Percentiles rank a stretch among this genome's conserved stretches.
phyloP scores from a whole-genome alignment of 805 yeast species.

The Pichia insulana region DNA sequence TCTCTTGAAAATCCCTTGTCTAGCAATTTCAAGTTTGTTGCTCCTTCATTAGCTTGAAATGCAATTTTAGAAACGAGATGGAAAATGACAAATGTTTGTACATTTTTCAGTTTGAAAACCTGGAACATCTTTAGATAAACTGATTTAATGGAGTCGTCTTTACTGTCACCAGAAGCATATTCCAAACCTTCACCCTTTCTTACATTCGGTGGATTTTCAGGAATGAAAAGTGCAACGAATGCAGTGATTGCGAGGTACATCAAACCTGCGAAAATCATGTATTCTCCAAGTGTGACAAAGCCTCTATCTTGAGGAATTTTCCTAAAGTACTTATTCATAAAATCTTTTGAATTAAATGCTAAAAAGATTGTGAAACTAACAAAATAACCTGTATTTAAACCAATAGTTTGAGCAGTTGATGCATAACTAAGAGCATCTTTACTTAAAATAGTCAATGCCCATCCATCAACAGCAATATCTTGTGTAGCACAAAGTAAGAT shows the following conservation, averaged over 20 bases:
- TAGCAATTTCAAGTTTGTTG: conserved; percentile 81
- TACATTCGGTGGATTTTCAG: conserved; percentile 61
- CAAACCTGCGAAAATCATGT: conserved; percentile 72
- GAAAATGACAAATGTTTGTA: conserved; percentile 64
- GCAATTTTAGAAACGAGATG: conserved; percentile 82
- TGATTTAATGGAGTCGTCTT: conserved; percentile 12
- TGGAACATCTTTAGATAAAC: conserved; percentile 61
- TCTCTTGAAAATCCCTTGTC: conserved; percentile 92
- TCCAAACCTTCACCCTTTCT: conserved; percentile 1
- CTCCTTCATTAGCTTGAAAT: conserved; percentile 93
- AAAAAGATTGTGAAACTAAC: conserved; percentile 83
- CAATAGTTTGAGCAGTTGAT: conserved; percentile 95
- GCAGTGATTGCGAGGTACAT: conserved; percentile 60
- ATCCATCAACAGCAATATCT: conserved; percentile 97
- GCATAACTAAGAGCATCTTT: conserved; percentile 79
- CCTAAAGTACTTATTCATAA: conserved; percentile 80
- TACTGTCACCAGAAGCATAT: conserved; percentile 4
- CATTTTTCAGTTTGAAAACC: conserved; percentile 60
- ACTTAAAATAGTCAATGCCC: conserved; percentile 88
- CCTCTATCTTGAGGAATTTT: conserved; percentile 53
- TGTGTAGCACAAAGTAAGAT: conserved; percentile 93
- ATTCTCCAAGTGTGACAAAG: conserved; percentile 61
- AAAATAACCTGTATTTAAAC: conserved; percentile 89
- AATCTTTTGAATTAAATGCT: conserved; percentile 85
- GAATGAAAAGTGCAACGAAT: conserved; percentile 46